These are phyloP conservation scores for Tubosaeta sp. DNA, from an alignment of 768 basidiomycete species.

Conservation along the genomic window DNA sequence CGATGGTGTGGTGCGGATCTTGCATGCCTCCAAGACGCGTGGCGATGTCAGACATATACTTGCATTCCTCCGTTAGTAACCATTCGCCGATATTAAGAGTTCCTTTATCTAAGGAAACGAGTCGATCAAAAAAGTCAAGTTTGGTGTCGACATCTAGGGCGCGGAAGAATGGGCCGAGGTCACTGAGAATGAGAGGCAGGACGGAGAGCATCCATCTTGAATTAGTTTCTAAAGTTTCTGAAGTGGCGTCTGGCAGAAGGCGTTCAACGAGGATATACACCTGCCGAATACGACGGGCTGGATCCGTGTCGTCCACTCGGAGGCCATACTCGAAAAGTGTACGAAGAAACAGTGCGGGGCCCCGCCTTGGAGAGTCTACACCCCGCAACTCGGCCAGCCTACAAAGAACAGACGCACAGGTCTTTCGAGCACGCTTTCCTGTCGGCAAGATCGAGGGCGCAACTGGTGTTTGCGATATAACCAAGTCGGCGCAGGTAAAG, in stretches of 20 bases:
- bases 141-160: constrained; percentile 54
- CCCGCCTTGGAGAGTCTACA: constrained; percentile 31
- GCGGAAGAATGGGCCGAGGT: constrained; percentile 53
- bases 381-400: constrained; percentile 32
- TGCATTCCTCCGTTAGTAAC: constrained; percentile 62
- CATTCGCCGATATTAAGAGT: constrained; percentile 43
- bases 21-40: constrained; percentile 31
- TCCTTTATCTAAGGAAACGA: constrained; percentile 50
- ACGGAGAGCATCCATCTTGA: constrained; percentile 49
- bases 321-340: constrained; percentile 51
- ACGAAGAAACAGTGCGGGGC: constrained; percentile 51
- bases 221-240: constrained; percentile 28
- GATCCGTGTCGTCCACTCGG: constrained; percentile 43
- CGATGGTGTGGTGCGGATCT: constrained; percentile 35
- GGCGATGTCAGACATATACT: constrained; percentile 41
- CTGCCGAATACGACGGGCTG: constrained; percentile 52
- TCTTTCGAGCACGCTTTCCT: constrained; percentile 41
- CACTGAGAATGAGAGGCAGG: constrained; percentile 52
- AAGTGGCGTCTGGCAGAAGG: constrained; percentile 42
- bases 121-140: constrained; percentile 47
- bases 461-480: constrained; percentile 39
- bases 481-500: constrained; percentile 50
- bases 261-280: constrained; percentile 53
- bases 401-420: constrained; percentile 49
- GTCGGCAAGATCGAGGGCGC: constrained; percentile 9